Conservation (phyloP, 129 eudicot genomes). For the Arctium lappa region DNA sequence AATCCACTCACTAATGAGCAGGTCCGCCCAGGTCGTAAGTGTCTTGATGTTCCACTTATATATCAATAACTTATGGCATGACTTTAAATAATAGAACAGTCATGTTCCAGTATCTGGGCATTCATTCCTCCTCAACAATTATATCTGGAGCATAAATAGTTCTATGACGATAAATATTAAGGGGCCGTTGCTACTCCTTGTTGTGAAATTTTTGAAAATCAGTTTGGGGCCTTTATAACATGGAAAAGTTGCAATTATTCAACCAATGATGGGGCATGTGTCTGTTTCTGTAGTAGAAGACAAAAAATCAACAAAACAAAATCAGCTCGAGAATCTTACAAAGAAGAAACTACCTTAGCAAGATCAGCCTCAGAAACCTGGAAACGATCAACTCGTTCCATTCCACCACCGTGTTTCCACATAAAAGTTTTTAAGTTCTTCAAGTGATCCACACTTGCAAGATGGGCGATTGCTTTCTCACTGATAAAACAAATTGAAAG, state of each 20-base stretch:
- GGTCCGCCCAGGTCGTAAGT: neutral
- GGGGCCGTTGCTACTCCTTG: too few species aligned
- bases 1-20: too few species aligned
- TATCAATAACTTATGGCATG: neutral
- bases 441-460: slow-evolving; percentile 74
- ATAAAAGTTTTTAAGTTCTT: slow-evolving; percentile 65
- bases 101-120: neutral
- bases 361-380: slow-evolving; percentile 55
- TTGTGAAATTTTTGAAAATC: neutral
- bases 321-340: neutral
- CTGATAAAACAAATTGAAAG: slow-evolving; percentile 32
- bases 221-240: neutral
- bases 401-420: slow-evolving; percentile 90
- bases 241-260: neutral
- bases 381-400: slow-evolving; percentile 59
- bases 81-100: too few species aligned
- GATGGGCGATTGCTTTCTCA: slow-evolving; percentile 67
- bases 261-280: neutral
- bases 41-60: neutral
- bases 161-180: too few species aligned
- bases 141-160: neutral
- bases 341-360: slow-evolving; percentile 52
- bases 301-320: neutral
- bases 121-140: neutral
- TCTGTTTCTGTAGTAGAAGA: neutral